phyloP scores from a whole-genome alignment of 2,329 filamentous ascomycete species.

The Penicillium hordei region DNA sequence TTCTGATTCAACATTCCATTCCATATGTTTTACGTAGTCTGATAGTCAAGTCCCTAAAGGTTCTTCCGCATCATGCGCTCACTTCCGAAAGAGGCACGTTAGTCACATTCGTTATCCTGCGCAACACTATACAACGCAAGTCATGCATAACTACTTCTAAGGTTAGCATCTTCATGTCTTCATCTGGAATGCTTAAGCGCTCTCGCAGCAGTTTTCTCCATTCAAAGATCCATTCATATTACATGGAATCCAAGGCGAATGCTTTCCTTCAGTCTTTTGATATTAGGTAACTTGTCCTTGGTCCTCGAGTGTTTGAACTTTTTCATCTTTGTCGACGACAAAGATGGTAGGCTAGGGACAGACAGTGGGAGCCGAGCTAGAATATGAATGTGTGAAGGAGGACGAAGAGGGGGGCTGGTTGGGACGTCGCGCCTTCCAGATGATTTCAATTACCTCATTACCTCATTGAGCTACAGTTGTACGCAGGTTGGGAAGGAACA shows the following conservation, averaged over 20 bases:
- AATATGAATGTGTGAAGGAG: no score
- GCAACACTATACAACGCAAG: not conserved
- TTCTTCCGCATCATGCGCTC: not conserved
- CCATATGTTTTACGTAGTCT: not conserved
- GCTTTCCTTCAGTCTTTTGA: no score
- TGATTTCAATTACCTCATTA: no score
- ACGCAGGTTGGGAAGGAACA: not conserved
- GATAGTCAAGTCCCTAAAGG: not conserved
- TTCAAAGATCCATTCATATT: not conserved
- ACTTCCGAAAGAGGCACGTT: not conserved
- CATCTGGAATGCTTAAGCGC: conserved; percentile 16
- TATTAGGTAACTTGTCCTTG: no score
- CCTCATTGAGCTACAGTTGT: no score
- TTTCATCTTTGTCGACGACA: no score
- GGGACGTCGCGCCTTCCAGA: no score
- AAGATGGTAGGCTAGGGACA: no score
- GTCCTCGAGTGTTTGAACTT: no score
- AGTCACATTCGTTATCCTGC: not conserved
- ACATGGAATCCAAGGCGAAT: no score
- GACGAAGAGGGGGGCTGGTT: no score
- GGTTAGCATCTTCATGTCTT: conserved; percentile 18
- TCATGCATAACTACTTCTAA: not conserved
- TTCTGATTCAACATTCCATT: not conserved
- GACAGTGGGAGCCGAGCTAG: no score
- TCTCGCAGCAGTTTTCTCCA: conserved; percentile 22